Percentiles rank a stretch among this genome's conserved stretches.
Evolutionary conservation across 768 basidiomycete species (phyloP).

Genomic region (Psilocybe azurescens): DNA sequence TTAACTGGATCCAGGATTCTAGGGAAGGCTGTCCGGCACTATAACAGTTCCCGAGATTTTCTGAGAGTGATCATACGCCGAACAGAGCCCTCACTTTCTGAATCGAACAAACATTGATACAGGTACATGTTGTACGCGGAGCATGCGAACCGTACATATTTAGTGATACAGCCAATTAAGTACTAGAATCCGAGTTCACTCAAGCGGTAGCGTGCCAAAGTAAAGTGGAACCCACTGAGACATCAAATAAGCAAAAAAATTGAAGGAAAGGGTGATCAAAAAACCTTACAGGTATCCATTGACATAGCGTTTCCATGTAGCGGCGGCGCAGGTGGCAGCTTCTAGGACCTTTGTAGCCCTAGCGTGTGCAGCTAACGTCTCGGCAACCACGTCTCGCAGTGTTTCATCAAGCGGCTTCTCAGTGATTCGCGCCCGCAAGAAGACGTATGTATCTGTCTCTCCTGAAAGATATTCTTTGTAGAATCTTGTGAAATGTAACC

Average conservation of each 20-base stretch:
- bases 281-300: constrained; percentile 4
- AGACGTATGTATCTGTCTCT: constrained; percentile 8
- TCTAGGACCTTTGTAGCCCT: not conserved
- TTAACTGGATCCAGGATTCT: too few species aligned
- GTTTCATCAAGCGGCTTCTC: not conserved
- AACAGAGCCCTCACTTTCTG: too few species aligned
- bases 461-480: constrained; percentile 10
- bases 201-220: constrained; percentile 1
- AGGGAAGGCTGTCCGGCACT: too few species aligned
- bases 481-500: not conserved
- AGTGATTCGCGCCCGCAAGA: not conserved
- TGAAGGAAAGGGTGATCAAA: not conserved
- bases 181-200: constrained; percentile 1
- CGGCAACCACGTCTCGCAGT: constrained; percentile 1
- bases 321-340: not conserved
- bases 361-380: constrained; percentile 1
- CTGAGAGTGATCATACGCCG: too few species aligned
- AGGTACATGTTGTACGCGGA: too few species aligned
- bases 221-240: constrained; percentile 1
- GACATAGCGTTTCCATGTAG: not conserved
- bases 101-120: too few species aligned
- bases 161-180: too few species aligned
- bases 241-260: not conserved
- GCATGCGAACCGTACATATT: too few species aligned
- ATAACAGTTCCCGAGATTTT: too few species aligned